Evolutionary conservation across 495 filamentous ascomycete genomes (phyloP).

Genomic region (Podospora pseudopauciseta): DNA sequence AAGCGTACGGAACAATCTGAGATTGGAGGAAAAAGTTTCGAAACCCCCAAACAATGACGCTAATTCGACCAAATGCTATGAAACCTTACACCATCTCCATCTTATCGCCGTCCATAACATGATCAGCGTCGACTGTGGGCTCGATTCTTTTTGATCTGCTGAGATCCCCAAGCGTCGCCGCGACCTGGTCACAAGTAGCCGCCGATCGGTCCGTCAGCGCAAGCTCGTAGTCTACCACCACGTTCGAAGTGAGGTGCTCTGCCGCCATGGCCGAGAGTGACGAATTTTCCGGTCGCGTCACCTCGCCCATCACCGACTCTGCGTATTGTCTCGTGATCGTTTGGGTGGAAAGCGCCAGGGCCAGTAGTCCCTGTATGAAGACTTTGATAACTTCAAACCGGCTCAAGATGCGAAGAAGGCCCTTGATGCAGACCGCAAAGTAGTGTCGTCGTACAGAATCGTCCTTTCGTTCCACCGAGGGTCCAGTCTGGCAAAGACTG

Average conservation of each 20-base stretch:
- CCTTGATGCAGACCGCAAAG: constrained; percentile 4
- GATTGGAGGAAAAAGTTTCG: constrained; percentile 5
- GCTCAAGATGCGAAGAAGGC: background rate
- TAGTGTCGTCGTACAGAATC: background rate
- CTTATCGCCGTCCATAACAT: background rate
- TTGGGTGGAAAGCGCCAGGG: background rate
- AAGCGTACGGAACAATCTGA: background rate
- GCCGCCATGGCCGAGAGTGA: background rate
- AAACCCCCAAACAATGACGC: background rate
- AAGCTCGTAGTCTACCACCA: background rate
- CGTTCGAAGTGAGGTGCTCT: background rate
- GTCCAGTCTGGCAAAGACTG: background rate
- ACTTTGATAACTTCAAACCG: background rate
- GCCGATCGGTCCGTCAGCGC: background rate
- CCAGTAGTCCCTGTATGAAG: background rate
- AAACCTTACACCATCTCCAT: background rate
- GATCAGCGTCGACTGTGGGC: background rate
- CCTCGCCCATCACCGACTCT: background rate
- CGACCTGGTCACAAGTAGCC: background rate
- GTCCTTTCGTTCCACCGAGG: background rate
- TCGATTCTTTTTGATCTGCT: background rate
- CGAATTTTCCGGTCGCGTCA: background rate
- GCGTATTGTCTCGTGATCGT: background rate
- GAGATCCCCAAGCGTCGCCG: background rate
- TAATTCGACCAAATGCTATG: background rate